A percentile compares a stretch with the other conserved stretches of the same genome.
Conservation (phyloP, 352 stramenopile species). For the Aphanomyces invadans region DNA sequence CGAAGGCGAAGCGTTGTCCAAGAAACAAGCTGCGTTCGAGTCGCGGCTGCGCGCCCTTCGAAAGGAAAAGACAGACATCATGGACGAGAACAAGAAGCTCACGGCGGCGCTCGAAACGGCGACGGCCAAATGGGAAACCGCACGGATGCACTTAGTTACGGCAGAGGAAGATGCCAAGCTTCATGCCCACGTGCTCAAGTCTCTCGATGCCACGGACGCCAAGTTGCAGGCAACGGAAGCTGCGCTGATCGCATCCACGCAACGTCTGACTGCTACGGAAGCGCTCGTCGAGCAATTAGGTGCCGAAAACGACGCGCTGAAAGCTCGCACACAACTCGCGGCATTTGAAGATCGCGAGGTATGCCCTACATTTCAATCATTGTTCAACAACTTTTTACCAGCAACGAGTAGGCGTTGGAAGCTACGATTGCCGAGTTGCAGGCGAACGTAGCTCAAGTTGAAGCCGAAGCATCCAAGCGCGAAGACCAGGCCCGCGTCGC, state of each 20-base stretch:
- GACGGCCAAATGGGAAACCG: slow-evolving; percentile 45
- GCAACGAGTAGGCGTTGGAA: slow-evolving; percentile 45
- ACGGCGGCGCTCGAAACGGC: slow-evolving; percentile 14
- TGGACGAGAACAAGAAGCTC: slow-evolving; percentile 45
- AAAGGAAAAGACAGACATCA: slow-evolving; percentile 73
- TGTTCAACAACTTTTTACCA: too few relatives aligned
- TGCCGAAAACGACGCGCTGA: slow-evolving; percentile 32
- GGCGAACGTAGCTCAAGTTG: slow-evolving; percentile 43
- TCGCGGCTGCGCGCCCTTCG: slow-evolving; percentile 54
- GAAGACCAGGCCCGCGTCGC: slow-evolving; percentile 54
- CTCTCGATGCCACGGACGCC: slow-evolving; percentile 34
- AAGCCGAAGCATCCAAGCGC: slow-evolving; percentile 44
- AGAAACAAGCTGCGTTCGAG: slow-evolving; percentile 72
- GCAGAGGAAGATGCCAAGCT: slow-evolving; percentile 39
- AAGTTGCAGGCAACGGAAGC: slow-evolving; percentile 28
- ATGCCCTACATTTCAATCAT: neutral
- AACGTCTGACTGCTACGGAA: slow-evolving; percentile 2
- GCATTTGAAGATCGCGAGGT: slow-evolving; percentile 8
- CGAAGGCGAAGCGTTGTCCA: slow-evolving; percentile 63
- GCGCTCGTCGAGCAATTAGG: slow-evolving; percentile 30
- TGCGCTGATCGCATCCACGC: slow-evolving; percentile 22
- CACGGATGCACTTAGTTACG: slow-evolving; percentile 42
- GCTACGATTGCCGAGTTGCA: slow-evolving; percentile 55
- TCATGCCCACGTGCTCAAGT: slow-evolving; percentile 31
- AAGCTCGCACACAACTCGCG: slow-evolving; percentile 31